Base-by-base conservation (phyloP, 257 asterid genomes). In the Gentiana dahurica region DNA sequence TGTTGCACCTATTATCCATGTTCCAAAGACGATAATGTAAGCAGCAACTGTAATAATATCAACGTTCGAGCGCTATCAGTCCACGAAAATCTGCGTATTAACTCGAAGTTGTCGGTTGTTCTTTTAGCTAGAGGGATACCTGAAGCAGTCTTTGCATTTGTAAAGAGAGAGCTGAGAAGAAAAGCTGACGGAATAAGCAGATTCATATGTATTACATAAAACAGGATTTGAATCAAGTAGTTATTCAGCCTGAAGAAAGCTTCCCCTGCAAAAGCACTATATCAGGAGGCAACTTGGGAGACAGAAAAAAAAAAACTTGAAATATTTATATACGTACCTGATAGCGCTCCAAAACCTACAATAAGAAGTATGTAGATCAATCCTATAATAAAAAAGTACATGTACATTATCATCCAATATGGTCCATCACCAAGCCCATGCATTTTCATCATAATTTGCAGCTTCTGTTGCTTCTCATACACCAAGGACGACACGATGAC, bases 361-460 rank as follows among this genome's bases (percentile, higher is more conserved):
- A 68, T 63, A 38, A 65, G 62, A 50, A 59, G 3, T 63, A 66
- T 55, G 65, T 65, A 76, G 67, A 76, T 51, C 11, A 65, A 55
- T 24, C 68, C 62, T 44, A 76, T 41, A 55, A 63, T n/a, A n/a
- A 76, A 68, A 66, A 76, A 76, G 58, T 76, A 76, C 12, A 61
- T 24, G 67, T 76, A 76, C 2, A 65, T 59, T 55, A 65, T 76
- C 61, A 72, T 24, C 73, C 78, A 68, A 51, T 76, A 76, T 13
- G 81, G 68, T 12, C 58, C 63, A 38, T 72, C 63, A 5, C 76
- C 76, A 65, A 76, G 75, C 32, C 81, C 78, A 51, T 76, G 81
- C 76, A 76, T 69, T 67, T 64, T 73, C 78, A 76, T 76, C 81
- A 76, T 76, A 49, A 69, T 72, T 59, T 68, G 41, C 61, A 76